Conservation (phyloP, 2,329 filamentous ascomycete genomes). For the Penicillium digitatum region DNA sequence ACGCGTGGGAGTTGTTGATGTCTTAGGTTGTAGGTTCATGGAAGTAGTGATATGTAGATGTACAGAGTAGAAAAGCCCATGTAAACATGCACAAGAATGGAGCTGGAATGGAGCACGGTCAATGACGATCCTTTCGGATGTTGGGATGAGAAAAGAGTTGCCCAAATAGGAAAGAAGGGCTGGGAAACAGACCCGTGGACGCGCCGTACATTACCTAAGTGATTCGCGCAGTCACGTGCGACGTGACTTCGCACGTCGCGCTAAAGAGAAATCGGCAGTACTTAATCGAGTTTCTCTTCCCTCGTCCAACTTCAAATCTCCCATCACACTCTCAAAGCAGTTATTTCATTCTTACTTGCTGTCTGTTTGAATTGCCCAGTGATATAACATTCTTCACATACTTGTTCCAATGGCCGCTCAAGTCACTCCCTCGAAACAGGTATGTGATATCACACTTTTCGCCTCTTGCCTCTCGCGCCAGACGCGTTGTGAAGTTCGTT, state of each 20-base stretch:
- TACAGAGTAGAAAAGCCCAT: background rate
- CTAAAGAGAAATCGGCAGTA: constrained; percentile 31
- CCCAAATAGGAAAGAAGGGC: constrained; percentile 3
- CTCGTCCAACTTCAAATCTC: constrained; percentile 15
- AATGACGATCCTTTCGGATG: constrained; percentile 21
- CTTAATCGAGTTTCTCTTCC: constrained; percentile 31
- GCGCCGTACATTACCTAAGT: constrained; percentile 17
- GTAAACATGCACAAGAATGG: constrained; percentile 5
- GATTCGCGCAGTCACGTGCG: constrained; percentile 37
- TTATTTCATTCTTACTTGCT: constrained; percentile 20
- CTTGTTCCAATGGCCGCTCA: constrained; percentile 65
- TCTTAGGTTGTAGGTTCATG: background rate
- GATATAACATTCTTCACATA: constrained; percentile 28
- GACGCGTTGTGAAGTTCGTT: constrained; percentile 33
- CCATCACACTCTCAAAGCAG: constrained; percentile 19
- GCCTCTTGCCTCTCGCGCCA: constrained; percentile 30
- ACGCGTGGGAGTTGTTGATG: constrained; percentile 7
- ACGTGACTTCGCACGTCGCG: constrained; percentile 40
- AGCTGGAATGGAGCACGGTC: constrained; percentile 20
- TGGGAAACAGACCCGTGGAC: background rate
- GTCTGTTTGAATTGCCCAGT: constrained; percentile 24
- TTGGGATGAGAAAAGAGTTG: constrained; percentile 20
- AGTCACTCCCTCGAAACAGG: constrained; percentile 70
- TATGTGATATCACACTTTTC: constrained; percentile 47
- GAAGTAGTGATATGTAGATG: background rate